Percentiles rank a stretch among this genome's conserved stretches.
Evolutionary conservation across 768 basidiomycete species (phyloP).

Genomic region (Termitomyces eurrhizus): DNA sequence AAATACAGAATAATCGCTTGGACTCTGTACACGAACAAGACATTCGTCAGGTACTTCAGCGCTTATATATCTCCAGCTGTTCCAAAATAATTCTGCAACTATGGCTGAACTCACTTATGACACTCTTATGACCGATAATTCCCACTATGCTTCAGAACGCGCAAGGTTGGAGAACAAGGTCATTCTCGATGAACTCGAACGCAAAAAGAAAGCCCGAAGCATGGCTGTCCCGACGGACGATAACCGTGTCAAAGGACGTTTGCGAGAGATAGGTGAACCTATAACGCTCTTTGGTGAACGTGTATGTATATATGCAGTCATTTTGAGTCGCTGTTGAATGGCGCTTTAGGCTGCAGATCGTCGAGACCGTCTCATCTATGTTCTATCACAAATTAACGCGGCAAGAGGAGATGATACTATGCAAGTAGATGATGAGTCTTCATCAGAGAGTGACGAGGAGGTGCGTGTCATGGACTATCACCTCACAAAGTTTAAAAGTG

Average conservation of each 20-base stretch:
- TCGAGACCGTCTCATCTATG: constrained; percentile 91
- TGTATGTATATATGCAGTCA: constrained; percentile 46
- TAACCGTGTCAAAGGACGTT: constrained; percentile 80
- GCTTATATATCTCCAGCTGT: not conserved
- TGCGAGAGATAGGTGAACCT: constrained; percentile 93
- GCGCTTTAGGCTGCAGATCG: constrained; percentile 82
- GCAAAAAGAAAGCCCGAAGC: constrained; percentile 91
- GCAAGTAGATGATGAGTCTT: constrained; percentile 68
- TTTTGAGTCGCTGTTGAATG: constrained; percentile 9
- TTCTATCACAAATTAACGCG: constrained; percentile 89
- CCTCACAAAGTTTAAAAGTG: not conserved
- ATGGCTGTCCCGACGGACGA: constrained; percentile 98
- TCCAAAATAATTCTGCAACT: constrained; percentile 11
- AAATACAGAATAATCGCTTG: not conserved
- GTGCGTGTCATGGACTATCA: constrained; percentile 29
- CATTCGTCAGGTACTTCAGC: not conserved
- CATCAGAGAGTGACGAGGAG: constrained; percentile 74
- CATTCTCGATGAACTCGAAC: constrained; percentile 92
- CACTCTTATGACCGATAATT: constrained; percentile 74
- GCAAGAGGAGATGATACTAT: constrained; percentile 80
- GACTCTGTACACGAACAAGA: not conserved
- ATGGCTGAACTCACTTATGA: constrained; percentile 80
- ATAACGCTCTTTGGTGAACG: constrained; percentile 98
- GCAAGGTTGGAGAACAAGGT: constrained; percentile 80
- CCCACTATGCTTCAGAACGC: constrained; percentile 68